Evolutionary conservation across 2,329 filamentous ascomycete genomes (phyloP).

Genomic region (Trichoderma polysporum): DNA sequence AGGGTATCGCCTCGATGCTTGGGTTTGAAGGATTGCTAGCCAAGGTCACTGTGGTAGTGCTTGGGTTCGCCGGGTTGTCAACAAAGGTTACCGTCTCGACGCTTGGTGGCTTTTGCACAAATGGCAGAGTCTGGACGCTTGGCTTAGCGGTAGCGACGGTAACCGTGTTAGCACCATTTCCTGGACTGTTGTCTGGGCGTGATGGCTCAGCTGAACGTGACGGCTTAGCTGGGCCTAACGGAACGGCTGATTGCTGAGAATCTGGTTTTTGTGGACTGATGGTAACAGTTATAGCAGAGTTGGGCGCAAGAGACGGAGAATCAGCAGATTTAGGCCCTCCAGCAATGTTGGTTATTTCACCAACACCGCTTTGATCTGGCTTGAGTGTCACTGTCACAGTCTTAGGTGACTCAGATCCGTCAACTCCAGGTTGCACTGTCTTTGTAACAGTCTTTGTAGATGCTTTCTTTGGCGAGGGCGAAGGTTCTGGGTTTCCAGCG

Average conservation of each 20-base stretch:
- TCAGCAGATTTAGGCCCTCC: background rate
- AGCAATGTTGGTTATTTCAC: background rate
- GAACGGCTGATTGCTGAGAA: background rate
- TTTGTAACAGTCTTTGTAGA: conserved; percentile 24
- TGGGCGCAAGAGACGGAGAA: background rate
- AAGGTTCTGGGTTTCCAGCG: background rate
- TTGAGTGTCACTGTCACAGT: conserved; percentile 23
- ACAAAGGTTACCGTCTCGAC: background rate
- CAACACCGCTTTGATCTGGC: background rate
- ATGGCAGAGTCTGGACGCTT: background rate
- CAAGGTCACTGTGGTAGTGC: background rate
- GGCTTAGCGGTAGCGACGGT: background rate
- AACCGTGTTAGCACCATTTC: background rate
- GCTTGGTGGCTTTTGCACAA: background rate
- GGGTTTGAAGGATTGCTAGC: background rate
- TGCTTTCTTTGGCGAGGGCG: background rate
- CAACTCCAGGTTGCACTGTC: conserved; percentile 26
- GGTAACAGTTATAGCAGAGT: background rate
- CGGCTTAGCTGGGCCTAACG: background rate
- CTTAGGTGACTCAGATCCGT: conserved; percentile 13
- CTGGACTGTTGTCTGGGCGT: background rate
- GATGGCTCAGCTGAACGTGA: background rate
- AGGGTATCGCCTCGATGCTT: background rate
- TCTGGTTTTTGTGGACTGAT: background rate
- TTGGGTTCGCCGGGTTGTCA: background rate